A percentile compares a stretch with the other conserved stretches of the same genome.
Conservation (phyloP, 208 protist genomes). For the Plasmodiophora brassicae region DNA sequence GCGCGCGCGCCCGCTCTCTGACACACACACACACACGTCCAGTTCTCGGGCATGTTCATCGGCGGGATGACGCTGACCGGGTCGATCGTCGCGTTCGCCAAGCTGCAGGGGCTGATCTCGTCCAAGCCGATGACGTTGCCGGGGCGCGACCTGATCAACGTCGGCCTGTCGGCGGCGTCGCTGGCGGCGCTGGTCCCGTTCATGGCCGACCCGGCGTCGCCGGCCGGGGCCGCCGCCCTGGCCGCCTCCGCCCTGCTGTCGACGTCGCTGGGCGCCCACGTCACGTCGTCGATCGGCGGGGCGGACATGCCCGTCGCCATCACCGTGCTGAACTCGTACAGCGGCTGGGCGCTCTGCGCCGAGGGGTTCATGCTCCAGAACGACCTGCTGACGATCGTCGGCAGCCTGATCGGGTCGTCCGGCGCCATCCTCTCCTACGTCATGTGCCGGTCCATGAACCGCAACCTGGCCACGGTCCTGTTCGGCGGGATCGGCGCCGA, state of each 20-base stretch:
- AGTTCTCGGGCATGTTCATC: background rate
- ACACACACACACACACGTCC: too few relatives aligned
- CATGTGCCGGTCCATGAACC: constrained; percentile 84
- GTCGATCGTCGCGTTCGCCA: constrained; percentile 76
- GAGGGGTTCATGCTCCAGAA: constrained; percentile 71
- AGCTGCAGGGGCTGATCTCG: constrained; percentile 66
- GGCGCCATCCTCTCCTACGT: constrained; percentile 83
- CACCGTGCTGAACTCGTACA: constrained; percentile 80
- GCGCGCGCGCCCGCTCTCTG: too few relatives aligned
- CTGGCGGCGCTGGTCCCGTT: constrained; percentile 40
- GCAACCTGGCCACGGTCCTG: constrained; percentile 66
- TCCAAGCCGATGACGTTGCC: constrained; percentile 61
- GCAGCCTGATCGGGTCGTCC: constrained; percentile 75
- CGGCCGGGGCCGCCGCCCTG: constrained; percentile 47
- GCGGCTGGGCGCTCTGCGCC: constrained; percentile 71
- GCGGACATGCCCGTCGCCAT: constrained; percentile 87
- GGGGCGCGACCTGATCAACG: constrained; percentile 61
- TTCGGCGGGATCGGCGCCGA: constrained; percentile 69
- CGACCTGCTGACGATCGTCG: constrained; percentile 71
- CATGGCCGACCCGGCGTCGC: background rate
- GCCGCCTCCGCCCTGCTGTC: constrained; percentile 54
- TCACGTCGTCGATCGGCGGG: constrained; percentile 67
- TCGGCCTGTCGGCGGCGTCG: background rate
- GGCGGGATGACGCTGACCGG: constrained; percentile 56
- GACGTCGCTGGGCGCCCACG: constrained; percentile 54